phyloP scores from a whole-genome alignment of 768 basidiomycete genomes.

The Hortiboletus flavorubellus region DNA sequence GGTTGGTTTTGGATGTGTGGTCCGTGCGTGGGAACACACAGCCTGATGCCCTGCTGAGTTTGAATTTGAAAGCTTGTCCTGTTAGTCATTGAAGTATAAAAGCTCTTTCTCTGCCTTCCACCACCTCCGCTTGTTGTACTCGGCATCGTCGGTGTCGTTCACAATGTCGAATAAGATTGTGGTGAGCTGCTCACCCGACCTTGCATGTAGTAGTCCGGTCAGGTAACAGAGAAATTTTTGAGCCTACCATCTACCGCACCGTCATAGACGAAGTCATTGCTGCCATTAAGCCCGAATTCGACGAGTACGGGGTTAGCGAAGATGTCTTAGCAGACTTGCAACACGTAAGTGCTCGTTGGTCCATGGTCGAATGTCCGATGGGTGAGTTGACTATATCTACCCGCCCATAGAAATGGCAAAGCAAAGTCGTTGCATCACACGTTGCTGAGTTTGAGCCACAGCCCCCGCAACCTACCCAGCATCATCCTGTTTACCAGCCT shows the following conservation, averaged over 20 bases:
- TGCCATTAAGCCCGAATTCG: conserved; percentile 89
- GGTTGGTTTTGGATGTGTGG: conserved; percentile 19
- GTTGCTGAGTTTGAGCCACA: conserved; percentile 88
- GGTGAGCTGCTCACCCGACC: conserved; percentile 80
- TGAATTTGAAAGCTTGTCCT: conserved; percentile 39
- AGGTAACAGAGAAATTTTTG: conserved; percentile 54
- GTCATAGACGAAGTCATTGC: conserved; percentile 97
- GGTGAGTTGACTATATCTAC: conserved; percentile 7
- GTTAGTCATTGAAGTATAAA: conserved; percentile 40
- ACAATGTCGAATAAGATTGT: conserved; percentile 97
- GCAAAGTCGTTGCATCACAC: conserved; percentile 87
- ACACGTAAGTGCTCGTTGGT: conserved; percentile 56
- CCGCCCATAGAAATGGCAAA: conserved; percentile 84
- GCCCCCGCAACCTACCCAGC: conserved; percentile 43
- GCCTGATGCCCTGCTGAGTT: conserved; percentile 36
- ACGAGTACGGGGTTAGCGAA: conserved; percentile 92
- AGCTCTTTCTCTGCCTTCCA: conserved; percentile 33
- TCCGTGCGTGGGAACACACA: conserved; percentile 45
- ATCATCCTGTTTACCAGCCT: conserved; percentile 53
- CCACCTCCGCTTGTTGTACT: conserved; percentile 32
- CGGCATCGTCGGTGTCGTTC: conserved; percentile 29
- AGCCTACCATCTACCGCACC: conserved; percentile 87
- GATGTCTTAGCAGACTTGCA: conserved; percentile 87
- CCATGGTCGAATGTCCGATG: conserved; percentile 3
- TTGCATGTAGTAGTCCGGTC: conserved; percentile 52